These are phyloP conservation scores for Aspergillus mulundensis DNA, from an alignment of 495 filamentous ascomycete genomes.

Conservation along the genomic window DNA sequence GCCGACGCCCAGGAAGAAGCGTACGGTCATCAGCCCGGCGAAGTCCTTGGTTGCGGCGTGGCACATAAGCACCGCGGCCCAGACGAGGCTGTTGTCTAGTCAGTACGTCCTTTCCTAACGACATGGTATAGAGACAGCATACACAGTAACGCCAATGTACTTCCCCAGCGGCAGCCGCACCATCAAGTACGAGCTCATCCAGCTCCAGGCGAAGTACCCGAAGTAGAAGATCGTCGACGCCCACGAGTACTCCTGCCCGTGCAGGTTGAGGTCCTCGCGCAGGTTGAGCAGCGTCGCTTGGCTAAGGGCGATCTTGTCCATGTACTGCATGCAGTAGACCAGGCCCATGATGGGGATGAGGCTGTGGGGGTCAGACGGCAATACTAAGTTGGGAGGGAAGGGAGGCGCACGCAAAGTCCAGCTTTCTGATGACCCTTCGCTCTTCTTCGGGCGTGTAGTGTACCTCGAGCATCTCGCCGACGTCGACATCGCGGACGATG, in stretches of 20 bases:
- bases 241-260: conserved; percentile 46
- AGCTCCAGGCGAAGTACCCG: conserved; percentile 50
- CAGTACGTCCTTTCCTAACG: too few species aligned
- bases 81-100: conserved; percentile 25
- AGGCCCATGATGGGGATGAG: conserved; percentile 50
- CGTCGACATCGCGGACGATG: conserved; percentile 29
- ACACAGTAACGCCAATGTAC: conserved; percentile 40
- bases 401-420: conserved; percentile 30
- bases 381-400: not conserved
- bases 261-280: conserved; percentile 37
- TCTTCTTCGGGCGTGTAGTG: conserved; percentile 27
- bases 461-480: conserved; percentile 32
- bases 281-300: conserved; percentile 51
- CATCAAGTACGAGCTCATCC: conserved; percentile 50
- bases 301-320: conserved; percentile 56
- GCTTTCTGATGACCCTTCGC: conserved; percentile 29
- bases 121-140: not conserved
- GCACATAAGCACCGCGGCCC: conserved; percentile 34
- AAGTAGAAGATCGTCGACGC: conserved; percentile 48
- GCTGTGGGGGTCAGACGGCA: conserved; percentile 9
- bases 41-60: conserved; percentile 49
- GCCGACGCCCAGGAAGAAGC: conserved; percentile 53
- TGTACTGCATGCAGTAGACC: conserved; percentile 49
- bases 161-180: conserved; percentile 55
- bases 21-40: conserved; percentile 43